These are phyloP conservation scores for Rhamnella rubrinervis DNA, from an alignment of 331 rosid species.

Conservation along the genomic window DNA sequence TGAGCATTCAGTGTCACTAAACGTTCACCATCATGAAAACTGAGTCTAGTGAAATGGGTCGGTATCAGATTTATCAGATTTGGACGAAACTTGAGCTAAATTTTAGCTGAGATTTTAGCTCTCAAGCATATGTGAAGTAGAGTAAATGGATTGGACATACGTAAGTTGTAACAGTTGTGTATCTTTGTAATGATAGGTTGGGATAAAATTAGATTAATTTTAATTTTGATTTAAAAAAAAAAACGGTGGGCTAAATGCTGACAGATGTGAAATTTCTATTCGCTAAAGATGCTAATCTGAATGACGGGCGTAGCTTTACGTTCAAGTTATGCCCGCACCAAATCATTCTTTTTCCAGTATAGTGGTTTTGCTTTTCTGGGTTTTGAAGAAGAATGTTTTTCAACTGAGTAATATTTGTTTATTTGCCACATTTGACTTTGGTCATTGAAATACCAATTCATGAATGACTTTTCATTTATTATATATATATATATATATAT, in stretches of 20 bases:
- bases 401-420: no score
- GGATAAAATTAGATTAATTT: background rate
- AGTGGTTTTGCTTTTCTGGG: background rate
- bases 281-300: background rate
- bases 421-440: no score
- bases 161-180: background rate
- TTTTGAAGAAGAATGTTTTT: background rate
- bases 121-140: background rate
- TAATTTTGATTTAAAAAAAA: background rate
- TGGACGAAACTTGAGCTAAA: background rate
- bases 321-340: constrained; percentile 33
- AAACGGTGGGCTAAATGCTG: background rate
- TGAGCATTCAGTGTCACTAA: constrained; percentile 9
- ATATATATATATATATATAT: no score
- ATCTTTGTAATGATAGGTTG: constrained; percentile 11
- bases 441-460: no score
- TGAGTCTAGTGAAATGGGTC: constrained; percentile 28
- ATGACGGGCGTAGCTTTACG: constrained; percentile 5
- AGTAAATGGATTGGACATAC: no score
- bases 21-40: constrained; percentile 4
- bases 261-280: background rate
- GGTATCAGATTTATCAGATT: constrained; percentile 17
- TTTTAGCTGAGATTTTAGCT: constrained; percentile 11
- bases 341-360: constrained; percentile 8
- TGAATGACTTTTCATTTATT: no score